These are phyloP conservation scores for Boletus vermiculosoides DNA, from an alignment of 768 basidiomycete genomes.

Conservation along the genomic window DNA sequence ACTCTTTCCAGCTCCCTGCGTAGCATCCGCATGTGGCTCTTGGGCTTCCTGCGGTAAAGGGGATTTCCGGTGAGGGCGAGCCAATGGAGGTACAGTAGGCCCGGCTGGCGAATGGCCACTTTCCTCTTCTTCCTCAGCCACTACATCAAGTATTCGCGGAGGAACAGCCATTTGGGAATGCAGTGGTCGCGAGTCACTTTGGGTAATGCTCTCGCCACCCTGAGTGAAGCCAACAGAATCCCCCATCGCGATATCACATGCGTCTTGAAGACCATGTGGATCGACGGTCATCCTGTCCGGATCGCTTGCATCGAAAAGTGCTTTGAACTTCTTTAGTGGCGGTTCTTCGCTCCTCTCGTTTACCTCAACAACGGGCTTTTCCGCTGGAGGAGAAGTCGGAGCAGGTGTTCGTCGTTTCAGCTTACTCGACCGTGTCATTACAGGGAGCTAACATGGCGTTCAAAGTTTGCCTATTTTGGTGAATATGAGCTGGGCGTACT, in stretches of 20 bases:
- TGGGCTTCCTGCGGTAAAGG: slow-evolving; percentile 2
- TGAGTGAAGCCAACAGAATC: slow-evolving; percentile 15
- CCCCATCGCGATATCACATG: slow-evolving; percentile 8
- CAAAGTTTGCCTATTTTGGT: background rate
- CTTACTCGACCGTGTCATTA: slow-evolving; percentile 38
- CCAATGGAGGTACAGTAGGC: background rate
- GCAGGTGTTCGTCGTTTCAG: slow-evolving; percentile 57
- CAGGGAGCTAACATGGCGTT: slow-evolving; percentile 36
- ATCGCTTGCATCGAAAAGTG: slow-evolving; percentile 65
- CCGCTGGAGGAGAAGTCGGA: slow-evolving; percentile 21
- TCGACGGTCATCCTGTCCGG: slow-evolving; percentile 42
- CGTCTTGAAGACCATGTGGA: slow-evolving; percentile 12
- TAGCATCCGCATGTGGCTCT: background rate
- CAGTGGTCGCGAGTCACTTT: slow-evolving; percentile 22
- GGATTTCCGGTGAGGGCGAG: slow-evolving; percentile 1
- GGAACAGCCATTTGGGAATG: slow-evolving; percentile 3
- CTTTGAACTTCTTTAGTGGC: slow-evolving; percentile 67
- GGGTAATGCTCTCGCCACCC: slow-evolving; percentile 25
- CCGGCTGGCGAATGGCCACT: slow-evolving; percentile 13
- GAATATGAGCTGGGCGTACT: slow-evolving; percentile 12
- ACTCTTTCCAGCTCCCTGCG: slow-evolving; percentile 29
- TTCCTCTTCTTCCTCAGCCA: slow-evolving; percentile 60
- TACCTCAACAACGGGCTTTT: slow-evolving; percentile 13
- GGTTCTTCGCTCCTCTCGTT: slow-evolving; percentile 40
- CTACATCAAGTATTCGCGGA: slow-evolving; percentile 32